A percentile compares a stretch with the other conserved stretches of the same genome.
Evolutionary conservation across 2,329 filamentous ascomycete genomes (phyloP).

Genomic region (Didymella sp.): DNA sequence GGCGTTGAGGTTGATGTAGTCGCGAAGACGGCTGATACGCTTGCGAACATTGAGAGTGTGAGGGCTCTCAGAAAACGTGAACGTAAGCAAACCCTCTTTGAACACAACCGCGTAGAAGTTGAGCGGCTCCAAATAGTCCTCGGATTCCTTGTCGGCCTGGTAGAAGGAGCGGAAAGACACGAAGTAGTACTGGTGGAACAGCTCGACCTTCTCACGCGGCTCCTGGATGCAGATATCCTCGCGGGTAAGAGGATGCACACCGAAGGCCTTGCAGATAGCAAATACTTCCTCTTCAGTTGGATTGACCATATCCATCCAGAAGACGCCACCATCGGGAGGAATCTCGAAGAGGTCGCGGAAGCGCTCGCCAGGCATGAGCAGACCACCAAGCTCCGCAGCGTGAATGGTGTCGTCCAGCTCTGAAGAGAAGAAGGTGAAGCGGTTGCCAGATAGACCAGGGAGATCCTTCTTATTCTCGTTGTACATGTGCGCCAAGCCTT

Average conservation of each 20-base stretch:
- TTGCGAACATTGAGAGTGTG: conserved; percentile 89
- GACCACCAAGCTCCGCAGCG: conserved; percentile 83
- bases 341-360: conserved; percentile 86
- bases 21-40: conserved; percentile 89
- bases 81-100: conserved; percentile 91
- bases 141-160: conserved; percentile 77
- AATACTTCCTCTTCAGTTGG: conserved; percentile 88
- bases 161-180: conserved; percentile 96
- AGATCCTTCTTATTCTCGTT: conserved; percentile 37
- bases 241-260: conserved; percentile 91
- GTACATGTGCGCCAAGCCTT: conserved; percentile 46
- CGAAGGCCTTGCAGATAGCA: conserved; percentile 90
- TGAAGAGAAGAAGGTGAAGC: conserved; percentile 97
- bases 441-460: conserved; percentile 66
- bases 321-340: conserved; percentile 79
- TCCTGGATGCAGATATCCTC: conserved; percentile 97
- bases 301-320: conserved; percentile 96
- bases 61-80: conserved; percentile 86
- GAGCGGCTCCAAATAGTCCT: conserved; percentile 89
- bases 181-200: conserved; percentile 98
- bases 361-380: conserved; percentile 87
- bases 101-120: conserved; percentile 98
- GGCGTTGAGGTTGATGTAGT: conserved; percentile 91
- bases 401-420: conserved; percentile 93
- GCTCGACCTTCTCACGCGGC: conserved; percentile 95